A percentile compares a stretch with the other conserved stretches of the same genome.
Evolutionary conservation across 2,329 filamentous ascomycete genomes (phyloP).

Genomic region (Aspergillus sp.): DNA sequence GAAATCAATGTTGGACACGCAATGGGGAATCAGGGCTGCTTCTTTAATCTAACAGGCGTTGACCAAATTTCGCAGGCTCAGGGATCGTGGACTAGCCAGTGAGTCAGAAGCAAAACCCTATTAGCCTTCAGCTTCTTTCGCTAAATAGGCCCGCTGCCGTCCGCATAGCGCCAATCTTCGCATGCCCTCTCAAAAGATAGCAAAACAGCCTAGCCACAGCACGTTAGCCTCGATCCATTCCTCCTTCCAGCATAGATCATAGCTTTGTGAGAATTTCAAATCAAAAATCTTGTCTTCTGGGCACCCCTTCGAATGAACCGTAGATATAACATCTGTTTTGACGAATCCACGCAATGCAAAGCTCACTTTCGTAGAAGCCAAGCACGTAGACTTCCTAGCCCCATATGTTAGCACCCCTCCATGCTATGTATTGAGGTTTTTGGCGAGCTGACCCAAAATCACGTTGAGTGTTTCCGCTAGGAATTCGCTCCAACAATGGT

Average conservation of each 20-base stretch:
- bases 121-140: not conserved
- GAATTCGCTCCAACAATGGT: constrained; percentile 7
- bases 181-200: constrained; percentile 7
- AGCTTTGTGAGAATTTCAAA: constrained; percentile 7
- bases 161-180: constrained; percentile 8
- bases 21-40: too few relatives aligned
- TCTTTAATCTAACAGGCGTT: too few relatives aligned
- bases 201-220: constrained; percentile 8
- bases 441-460: constrained; percentile 8
- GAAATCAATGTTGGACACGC: too few relatives aligned
- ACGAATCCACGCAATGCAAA: constrained; percentile 5
- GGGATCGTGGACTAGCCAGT: too few relatives aligned
- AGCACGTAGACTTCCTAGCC: constrained; percentile 5
- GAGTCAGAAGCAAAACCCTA: too few relatives aligned
- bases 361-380: constrained; percentile 1
- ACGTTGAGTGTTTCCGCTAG: constrained; percentile 5
- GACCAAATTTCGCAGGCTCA: too few relatives aligned
- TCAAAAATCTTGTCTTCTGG: constrained; percentile 1
- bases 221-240: constrained; percentile 9
- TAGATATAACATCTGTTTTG: not conserved
- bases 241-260: constrained; percentile 7
- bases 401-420: not conserved
- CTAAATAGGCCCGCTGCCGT: constrained; percentile 4
- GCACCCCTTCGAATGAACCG: constrained; percentile 1
- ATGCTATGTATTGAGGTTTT: not conserved